phyloP scores from a whole-genome alignment of 1,139 yeast genomes.

The Saccharomyces pastorianus region DNA sequence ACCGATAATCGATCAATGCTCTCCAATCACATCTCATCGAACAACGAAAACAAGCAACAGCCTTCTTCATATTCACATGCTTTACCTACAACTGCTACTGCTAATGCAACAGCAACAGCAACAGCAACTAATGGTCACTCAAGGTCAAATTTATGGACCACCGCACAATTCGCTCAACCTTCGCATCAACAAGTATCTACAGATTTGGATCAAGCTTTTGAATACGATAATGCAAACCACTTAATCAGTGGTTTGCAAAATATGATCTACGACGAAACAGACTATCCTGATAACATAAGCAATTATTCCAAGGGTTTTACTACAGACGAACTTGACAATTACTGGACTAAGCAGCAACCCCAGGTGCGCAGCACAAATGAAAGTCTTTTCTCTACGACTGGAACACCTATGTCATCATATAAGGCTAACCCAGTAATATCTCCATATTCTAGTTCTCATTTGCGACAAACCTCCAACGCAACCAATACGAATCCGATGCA shows the following conservation, averaged over 20 bases:
- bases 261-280: slow-evolving; percentile 29
- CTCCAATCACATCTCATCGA: background rate
- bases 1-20: background rate
- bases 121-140: slow-evolving; percentile 3
- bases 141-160: background rate
- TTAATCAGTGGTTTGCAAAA: slow-evolving; percentile 29
- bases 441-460: slow-evolving; percentile 1
- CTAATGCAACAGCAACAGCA: slow-evolving; percentile 7
- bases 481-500: slow-evolving; percentile 6
- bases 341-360: slow-evolving; percentile 21
- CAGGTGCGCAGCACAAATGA: background rate
- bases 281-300: slow-evolving; percentile 25
- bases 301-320: slow-evolving; percentile 29
- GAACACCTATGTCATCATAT: slow-evolving; percentile 1
- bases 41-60: background rate
- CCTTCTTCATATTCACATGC: slow-evolving; percentile 4
- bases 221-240: slow-evolving; percentile 28
- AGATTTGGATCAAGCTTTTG: slow-evolving; percentile 18
- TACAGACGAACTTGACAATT: slow-evolving; percentile 29
- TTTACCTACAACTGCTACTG: slow-evolving; percentile 8
- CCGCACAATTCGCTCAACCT: background rate
- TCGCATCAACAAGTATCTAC: slow-evolving; percentile 2
- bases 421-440: slow-evolving; percentile 1
- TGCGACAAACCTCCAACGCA: slow-evolving; percentile 2
- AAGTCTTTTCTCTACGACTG: background rate